These are phyloP conservation scores for Pythium sp. DNA, from an alignment of 352 stramenopile species.

Conservation along the genomic window DNA sequence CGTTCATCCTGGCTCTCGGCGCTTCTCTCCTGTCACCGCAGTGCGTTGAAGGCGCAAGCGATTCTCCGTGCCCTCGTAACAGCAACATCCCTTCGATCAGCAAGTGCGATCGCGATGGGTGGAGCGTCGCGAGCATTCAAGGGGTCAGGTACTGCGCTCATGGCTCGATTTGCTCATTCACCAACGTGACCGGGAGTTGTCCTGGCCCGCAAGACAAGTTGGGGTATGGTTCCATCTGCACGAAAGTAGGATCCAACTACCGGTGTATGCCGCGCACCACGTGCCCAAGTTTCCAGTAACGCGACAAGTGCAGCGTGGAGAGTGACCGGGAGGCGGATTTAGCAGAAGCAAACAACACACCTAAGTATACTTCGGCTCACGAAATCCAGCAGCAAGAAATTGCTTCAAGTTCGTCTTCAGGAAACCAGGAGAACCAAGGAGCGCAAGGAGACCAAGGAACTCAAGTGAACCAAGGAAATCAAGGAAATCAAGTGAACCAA, in stretches of 20 bases:
- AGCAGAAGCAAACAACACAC: background rate
- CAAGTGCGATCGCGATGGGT: background rate
- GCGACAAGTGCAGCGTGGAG: background rate
- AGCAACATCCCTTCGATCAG: background rate
- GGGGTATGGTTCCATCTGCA: background rate
- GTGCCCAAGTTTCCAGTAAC: background rate
- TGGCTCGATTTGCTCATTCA: background rate
- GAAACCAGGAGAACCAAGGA: background rate
- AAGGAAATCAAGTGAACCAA: background rate
- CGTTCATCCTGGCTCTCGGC: background rate
- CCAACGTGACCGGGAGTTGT: background rate
- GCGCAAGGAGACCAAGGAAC: background rate
- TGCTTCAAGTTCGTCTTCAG: background rate
- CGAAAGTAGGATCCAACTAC: background rate
- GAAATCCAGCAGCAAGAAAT: too few species aligned
- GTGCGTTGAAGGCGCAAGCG: background rate
- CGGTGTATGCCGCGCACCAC: background rate
- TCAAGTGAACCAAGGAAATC: background rate
- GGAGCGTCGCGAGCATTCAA: background rate
- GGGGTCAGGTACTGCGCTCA: slow-evolving; percentile 1
- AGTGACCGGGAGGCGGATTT: background rate
- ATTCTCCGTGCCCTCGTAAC: background rate
- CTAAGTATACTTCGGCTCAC: background rate
- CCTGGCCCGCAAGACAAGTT: slow-evolving; percentile 5
- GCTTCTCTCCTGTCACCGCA: background rate